A percentile compares a stretch with the other conserved stretches of the same genome.
Evolutionary conservation across 352 stramenopile species (phyloP).

Genomic region (Thraustochytrium striatum): DNA sequence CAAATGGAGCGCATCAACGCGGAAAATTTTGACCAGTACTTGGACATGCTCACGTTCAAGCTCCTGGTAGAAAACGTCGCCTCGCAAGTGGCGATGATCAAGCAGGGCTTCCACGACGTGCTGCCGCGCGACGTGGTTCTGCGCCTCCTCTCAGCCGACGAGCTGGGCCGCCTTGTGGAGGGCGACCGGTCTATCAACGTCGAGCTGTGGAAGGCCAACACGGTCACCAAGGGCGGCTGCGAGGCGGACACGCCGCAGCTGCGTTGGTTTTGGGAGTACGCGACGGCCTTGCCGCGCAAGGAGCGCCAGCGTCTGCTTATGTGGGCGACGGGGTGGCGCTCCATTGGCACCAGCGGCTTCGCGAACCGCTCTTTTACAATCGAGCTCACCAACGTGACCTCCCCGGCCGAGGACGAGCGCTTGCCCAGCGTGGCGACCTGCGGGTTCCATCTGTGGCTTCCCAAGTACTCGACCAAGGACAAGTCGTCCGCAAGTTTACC

Average conservation of each 20-base stretch:
- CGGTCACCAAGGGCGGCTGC: constrained; percentile 10
- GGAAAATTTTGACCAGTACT: constrained; percentile 34
- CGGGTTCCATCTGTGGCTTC: constrained; percentile 29
- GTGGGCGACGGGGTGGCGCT: constrained; percentile 26
- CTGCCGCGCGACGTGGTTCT: constrained; percentile 11
- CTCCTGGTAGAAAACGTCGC: constrained; percentile 41
- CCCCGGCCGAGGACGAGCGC: constrained; percentile 33
- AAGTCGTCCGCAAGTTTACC: constrained; percentile 24
- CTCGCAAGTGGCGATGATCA: constrained; percentile 19
- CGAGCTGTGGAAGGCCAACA: constrained; percentile 24
- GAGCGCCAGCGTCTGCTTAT: constrained; percentile 12
- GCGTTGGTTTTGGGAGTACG: constrained; percentile 39
- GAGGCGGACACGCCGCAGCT: constrained; percentile 9
- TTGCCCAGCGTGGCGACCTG: constrained; percentile 37
- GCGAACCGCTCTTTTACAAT: constrained; percentile 36
- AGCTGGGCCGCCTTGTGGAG: constrained; percentile 13
- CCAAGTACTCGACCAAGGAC: constrained; percentile 38
- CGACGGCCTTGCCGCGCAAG: neutral
- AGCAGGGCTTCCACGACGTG: constrained; percentile 36
- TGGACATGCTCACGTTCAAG: constrained; percentile 45
- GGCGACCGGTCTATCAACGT: constrained; percentile 25
- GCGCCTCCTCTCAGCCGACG: neutral
- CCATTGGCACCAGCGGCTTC: constrained; percentile 25
- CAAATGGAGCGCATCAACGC: constrained; percentile 5
- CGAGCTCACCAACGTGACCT: constrained; percentile 7